Percentiles rank a stretch among this genome's conserved stretches.
phyloP scores from a whole-genome alignment of 805 yeast genomes.

The Candida peoriensis region DNA sequence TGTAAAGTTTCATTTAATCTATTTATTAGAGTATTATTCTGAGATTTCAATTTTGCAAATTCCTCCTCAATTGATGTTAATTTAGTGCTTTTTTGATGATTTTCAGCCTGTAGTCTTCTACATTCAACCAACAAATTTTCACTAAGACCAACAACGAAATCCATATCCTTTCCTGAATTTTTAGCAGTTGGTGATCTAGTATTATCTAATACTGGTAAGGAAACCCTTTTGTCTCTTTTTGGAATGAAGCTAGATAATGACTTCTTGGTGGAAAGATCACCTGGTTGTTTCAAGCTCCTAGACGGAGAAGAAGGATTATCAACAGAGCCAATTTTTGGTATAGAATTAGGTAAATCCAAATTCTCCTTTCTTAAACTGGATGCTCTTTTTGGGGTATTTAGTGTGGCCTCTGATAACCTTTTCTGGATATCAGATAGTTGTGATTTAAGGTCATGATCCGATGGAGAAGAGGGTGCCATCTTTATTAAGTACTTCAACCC shows the following conservation, averaged over 20 bases:
- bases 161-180: conserved; percentile 52
- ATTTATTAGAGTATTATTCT: conserved; percentile 15
- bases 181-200: conserved; percentile 18
- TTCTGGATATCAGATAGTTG: conserved; percentile 41
- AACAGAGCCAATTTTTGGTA: conserved; percentile 1
- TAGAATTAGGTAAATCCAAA: conserved; percentile 4
- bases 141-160: conserved; percentile 68
- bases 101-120: conserved; percentile 64
- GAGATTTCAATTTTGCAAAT: conserved; percentile 26
- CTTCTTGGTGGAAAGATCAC: conserved; percentile 8
- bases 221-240: conserved; percentile 23
- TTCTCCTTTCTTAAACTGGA: conserved; percentile 9
- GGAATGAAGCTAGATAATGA: conserved; percentile 14
- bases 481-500: no score
- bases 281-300: conserved; percentile 1
- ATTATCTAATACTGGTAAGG: conserved; percentile 21
- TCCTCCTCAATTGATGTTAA: conserved; percentile 41
- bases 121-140: conserved; percentile 69
- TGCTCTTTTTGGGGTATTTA: conserved; percentile 21
- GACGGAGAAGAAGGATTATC: not conserved
- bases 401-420: conserved; percentile 27
- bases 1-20: conserved; percentile 23
- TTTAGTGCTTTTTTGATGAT: conserved; percentile 38
- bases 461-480: no score
- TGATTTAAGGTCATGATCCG: conserved; percentile 31